A percentile compares a stretch with the other conserved stretches of the same genome.
These are phyloP conservation scores for Chlamydomonas sp. DNA, from an alignment of 139 green algal species.

Conservation along the genomic window DNA sequence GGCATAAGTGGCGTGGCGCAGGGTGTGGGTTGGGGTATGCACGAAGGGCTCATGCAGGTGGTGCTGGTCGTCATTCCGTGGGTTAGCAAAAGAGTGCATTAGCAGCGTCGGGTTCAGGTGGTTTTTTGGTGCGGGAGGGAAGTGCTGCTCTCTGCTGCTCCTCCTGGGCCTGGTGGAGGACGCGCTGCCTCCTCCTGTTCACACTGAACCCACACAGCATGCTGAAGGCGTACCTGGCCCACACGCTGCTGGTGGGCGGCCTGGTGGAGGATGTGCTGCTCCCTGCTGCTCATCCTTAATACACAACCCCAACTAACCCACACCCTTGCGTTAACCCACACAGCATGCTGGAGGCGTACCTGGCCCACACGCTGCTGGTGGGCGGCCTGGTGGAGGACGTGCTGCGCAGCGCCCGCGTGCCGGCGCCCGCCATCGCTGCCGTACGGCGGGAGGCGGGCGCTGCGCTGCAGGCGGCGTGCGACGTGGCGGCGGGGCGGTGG, in stretches of 20 bases:
- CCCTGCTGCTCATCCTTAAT: neutral
- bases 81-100: too few relatives aligned
- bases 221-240: conserved; percentile 40
- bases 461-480: conserved; percentile 57
- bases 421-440: conserved; percentile 6
- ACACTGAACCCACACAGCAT: conserved; percentile 1
- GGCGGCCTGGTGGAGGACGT: conserved; percentile 37
- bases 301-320: neutral
- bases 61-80: too few relatives aligned
- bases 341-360: conserved; percentile 49
- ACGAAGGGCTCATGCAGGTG: too few relatives aligned
- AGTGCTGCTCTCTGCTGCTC: too few relatives aligned
- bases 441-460: conserved; percentile 36
- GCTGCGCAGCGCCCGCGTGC: conserved; percentile 10
- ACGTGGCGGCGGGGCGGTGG: conserved; percentile 76
- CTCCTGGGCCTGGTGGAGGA: too few relatives aligned
- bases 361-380: conserved; percentile 46
- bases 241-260: conserved; percentile 5
- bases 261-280: neutral
- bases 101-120: too few relatives aligned
- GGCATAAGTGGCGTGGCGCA: too few relatives aligned
- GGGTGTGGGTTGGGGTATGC: too few relatives aligned
- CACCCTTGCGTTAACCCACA: too few relatives aligned
- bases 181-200: too few relatives aligned
- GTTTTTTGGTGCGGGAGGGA: too few relatives aligned